Evolutionary conservation across 2,329 filamentous ascomycete genomes (phyloP), one percentile per base, ranked within the genome.

Genomic region (Boeremia exigua): DNA sequence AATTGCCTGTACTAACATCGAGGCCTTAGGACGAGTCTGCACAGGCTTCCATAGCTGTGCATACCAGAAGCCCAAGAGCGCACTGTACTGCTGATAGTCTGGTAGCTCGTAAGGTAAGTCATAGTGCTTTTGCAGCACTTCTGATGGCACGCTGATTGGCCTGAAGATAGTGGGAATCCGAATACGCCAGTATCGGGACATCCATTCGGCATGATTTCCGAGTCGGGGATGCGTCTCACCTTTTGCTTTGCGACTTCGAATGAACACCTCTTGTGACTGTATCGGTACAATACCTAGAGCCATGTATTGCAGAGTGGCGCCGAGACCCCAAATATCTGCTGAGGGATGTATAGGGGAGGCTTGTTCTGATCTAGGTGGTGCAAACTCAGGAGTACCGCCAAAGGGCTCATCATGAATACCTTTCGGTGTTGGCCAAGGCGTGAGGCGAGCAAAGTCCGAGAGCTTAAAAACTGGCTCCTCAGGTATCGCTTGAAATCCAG

Each of bases 391-490:
- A 2, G 69, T 72, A 5, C 67, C 64, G 0, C 30, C 9, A 29
- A 48, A 68, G 0, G 8, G 3, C n/a, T 27, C 3, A 1, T 27
- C 2, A 1, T 14, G 9, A 6, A 12, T 19, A 1, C 42, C 17
- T 1, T 27, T 17, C 10, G 32, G 40, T 19, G 48, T 36, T 9
- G 44, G 40, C 17, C 42, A 64, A 2, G 44, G 32, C 10, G 37
- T 48, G 15, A 66, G 46, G 4, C 64, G 64, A 1, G 57, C 39
- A 28, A 70, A 60, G 28, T 70, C 70, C 3, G 64, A 49, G 10
- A 72, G 49, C 45, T 67, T 66, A 56, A 71, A 71, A 7, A 55
- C 54, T 1, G 68, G 67, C n/a, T 65, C 40, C 4, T 50, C 42
- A 1, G 65, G 62, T 1, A 67, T 4, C 0, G 23, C 10, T 9